Base-by-base conservation (phyloP, 2,329 filamentous ascomycete genomes). In the Penicillium brasilianum region DNA sequence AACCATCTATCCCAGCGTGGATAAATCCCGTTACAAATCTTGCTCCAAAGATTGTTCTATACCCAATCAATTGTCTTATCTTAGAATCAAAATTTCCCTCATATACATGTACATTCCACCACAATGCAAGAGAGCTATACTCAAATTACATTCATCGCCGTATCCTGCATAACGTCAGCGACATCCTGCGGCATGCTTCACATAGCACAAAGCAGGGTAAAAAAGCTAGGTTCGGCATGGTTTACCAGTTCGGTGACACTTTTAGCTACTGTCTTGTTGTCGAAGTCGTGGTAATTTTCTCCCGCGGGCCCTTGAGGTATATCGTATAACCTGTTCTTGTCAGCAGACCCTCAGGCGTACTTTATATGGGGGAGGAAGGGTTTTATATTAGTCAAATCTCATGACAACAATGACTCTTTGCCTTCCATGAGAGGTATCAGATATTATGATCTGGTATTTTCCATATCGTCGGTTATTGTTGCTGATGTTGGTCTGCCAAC, bases 391-490 rank as follows among this genome's bases (percentile, higher is more conserved):
- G n/a, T n/a, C n/a, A n/a, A n/a, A n/a, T n/a, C n/a, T n/a, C 64
- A 63, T 75, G 53, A 68, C 69, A 60, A 69, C 62, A 49, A 63
- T 73, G 60, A 73, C 73, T 79, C 53, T 56, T 76, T 74, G 16
- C 71, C 76, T 49, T 73, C 63, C 4, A 74, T 64, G 14, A 36
- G 3, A 36, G 14, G 34, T 11, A 14, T 49, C 14, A 58, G 44
- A 13, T 68, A 65, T 13, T 59, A 68, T 8, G 58, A 54, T 22
- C 65, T 69, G 25, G 78, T 72, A 44, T 67, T 64, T 14, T 65
- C 64, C 0, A 73, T 74, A 60, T 78, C 76, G 51, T 75, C 69
- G 13, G 64, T 61, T 41, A 74, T 71, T 32, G 74, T 73, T 8
- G 66, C 63, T 3, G 71, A 70, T 4, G 71, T 66, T 13, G 69